Evolutionary conservation across 225 moss, liverwort and hornwort genomes (phyloP), one percentile per base, ranked within the genome.

Genomic region (Neckera pumila): DNA sequence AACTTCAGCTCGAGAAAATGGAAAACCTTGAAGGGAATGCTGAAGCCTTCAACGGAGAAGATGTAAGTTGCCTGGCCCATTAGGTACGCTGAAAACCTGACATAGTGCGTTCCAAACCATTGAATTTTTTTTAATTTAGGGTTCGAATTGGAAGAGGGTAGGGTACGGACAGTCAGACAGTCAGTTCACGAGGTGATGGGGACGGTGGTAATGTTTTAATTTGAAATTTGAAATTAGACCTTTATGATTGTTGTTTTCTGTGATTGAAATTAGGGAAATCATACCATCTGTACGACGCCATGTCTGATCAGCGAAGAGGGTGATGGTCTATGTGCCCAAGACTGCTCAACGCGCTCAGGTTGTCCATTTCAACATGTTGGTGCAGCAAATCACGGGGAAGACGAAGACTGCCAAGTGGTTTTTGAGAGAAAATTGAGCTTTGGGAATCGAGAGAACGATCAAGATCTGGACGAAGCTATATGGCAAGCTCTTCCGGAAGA

Each of bases 401-500:
- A 47, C 38, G 88, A 84, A 90, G 89, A 91, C 49, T 87, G 88
- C 74, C 89, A 66, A 84, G 88, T 92, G 79, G 73, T 90, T 49
- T 92, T 92, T 27, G 90, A 91, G 85, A 92, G 89, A 84, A 89
- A 86, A 25, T 74, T 94, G 87, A 93, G 94, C 86, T 91, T 91
- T 69, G 92, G 92, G 45, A 90, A 90, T 82, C 89, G 90, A 59
- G 88, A 89, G 34, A 87, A 77, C 36, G 82, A 89, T 56, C 76
- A 84, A 76, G 92, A 91, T 14, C 88, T 93, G 91, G 95, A 95
- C 54, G 81, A 87, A 71, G 60, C 42, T 33, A 82, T 91, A 70
- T 93, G 93, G 92, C 87, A 83, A 82, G 89, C 63, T 54, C 92
- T 93, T 80, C 93, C 95, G 45, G 89, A 90, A 89, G 92, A 93